These are phyloP conservation scores for Solanum sejunctum DNA, from an alignment of 257 asterid genomes.

Conservation along the genomic window DNA sequence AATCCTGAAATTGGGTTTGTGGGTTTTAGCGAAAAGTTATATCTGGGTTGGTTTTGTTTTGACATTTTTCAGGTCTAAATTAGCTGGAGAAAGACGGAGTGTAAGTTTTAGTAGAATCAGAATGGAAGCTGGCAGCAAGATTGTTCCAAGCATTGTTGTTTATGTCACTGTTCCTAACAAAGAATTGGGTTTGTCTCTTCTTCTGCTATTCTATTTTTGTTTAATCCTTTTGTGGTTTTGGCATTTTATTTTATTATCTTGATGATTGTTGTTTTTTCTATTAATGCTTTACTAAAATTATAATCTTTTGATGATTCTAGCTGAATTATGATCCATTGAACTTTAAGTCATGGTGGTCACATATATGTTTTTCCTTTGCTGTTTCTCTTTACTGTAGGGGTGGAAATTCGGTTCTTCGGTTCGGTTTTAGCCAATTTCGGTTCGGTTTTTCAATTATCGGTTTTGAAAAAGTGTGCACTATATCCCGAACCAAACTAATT, in stretches of 20 bases:
- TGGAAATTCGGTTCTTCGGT: too few species aligned
- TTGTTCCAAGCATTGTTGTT: constrained; percentile 85
- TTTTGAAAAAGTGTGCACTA: too few species aligned
- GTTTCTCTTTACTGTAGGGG: too few species aligned
- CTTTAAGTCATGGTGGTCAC: not conserved
- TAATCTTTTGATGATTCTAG: not conserved
- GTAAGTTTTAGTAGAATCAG: constrained; percentile 29
- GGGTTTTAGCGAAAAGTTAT: constrained; percentile 1
- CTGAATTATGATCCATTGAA: not conserved
- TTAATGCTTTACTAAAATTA: not conserved
- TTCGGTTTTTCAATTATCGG: too few species aligned
- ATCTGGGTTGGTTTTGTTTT: not conserved
- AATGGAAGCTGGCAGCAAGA: constrained; percentile 54
- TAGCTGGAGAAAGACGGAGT: constrained; percentile 16
- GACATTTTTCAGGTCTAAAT: constrained; percentile 21
- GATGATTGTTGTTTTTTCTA: not conserved
- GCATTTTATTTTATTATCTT: not conserved
- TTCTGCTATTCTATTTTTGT: not conserved
- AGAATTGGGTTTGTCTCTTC: constrained; percentile 54
- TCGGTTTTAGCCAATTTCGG: too few species aligned
- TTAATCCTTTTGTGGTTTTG: not conserved
- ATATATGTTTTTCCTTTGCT: not conserved
- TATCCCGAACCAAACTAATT: too few species aligned
- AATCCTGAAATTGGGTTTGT: not conserved
- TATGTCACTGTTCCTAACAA: constrained; percentile 92